phyloP scores from a whole-genome alignment of 2,329 filamentous ascomycete genomes.

The Beauveria australis region DNA sequence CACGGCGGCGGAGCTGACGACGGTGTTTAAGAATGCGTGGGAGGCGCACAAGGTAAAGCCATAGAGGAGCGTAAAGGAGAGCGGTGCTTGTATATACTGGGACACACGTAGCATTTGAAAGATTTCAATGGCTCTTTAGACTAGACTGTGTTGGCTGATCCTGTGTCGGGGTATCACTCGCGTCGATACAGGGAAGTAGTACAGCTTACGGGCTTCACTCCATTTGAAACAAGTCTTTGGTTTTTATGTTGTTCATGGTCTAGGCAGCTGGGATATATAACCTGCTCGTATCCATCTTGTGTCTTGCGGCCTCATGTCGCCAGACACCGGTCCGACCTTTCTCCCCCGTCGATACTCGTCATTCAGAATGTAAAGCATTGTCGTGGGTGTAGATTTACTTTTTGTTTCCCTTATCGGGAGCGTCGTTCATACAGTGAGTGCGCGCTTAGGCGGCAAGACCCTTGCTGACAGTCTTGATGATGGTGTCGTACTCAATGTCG shows the following conservation, averaged over 20 bases:
- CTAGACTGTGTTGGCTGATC: not conserved
- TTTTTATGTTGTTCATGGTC: not conserved
- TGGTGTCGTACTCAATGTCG: conserved; percentile 69
- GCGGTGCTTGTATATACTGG: not conserved
- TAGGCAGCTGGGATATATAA: conserved; percentile 10
- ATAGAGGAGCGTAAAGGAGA: conserved; percentile 9
- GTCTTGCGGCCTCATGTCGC: not conserved
- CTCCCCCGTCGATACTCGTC: not conserved
- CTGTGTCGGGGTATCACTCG: too few relatives aligned
- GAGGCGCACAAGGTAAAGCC: conserved; percentile 34
- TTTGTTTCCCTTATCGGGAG: not conserved
- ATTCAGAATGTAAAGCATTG: not conserved
- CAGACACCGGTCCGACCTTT: not conserved
- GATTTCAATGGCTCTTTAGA: not conserved
- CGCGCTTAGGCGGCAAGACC: conserved; percentile 43
- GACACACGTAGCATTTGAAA: not conserved
- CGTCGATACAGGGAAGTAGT: not conserved
- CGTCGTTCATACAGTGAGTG: not conserved
- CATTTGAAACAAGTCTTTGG: not conserved
- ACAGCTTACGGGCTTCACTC: not conserved
- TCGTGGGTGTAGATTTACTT: not conserved
- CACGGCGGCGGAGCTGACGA: conserved; percentile 54
- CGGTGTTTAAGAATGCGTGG: conserved; percentile 66
- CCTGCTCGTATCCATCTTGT: conserved; percentile 9
- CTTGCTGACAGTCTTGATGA: conserved; percentile 61